Conservation (phyloP, 768 basidiomycete genomes). For the Leccinum imitatum region DNA sequence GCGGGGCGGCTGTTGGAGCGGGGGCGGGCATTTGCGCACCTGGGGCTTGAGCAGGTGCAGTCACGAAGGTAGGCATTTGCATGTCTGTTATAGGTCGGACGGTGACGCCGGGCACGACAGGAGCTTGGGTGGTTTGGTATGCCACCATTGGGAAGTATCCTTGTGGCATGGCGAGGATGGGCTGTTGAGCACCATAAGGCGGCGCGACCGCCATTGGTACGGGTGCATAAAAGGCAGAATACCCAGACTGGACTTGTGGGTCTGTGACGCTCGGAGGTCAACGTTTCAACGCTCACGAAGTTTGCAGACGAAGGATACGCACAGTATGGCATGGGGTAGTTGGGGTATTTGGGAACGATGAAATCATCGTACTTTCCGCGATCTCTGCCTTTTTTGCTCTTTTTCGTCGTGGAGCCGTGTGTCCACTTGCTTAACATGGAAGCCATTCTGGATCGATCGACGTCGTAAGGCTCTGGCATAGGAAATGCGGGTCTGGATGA, state of each 20-base stretch:
- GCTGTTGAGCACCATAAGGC: conserved; percentile 28
- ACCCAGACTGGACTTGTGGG: conserved; percentile 22
- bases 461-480: conserved; percentile 8
- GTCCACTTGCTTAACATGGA: conserved; percentile 21
- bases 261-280: conserved; percentile 22
- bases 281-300: conserved; percentile 14
- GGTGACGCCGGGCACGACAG: conserved; percentile 6
- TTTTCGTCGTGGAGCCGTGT: conserved; percentile 12
- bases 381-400: conserved; percentile 20
- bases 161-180: conserved; percentile 29
- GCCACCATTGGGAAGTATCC: conserved; percentile 27
- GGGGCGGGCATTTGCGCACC: conserved; percentile 10
- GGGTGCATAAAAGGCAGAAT: conserved; percentile 31
- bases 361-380: conserved; percentile 21
- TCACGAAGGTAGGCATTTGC: conserved; percentile 18
- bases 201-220: conserved; percentile 25
- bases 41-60: background rate
- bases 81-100: conserved; percentile 4
- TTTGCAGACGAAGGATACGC: conserved; percentile 6
- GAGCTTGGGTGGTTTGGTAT: conserved; percentile 18
- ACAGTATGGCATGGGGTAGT: conserved; percentile 24
- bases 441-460: background rate
- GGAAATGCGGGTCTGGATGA: conserved; percentile 26
- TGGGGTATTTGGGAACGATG: conserved; percentile 15
- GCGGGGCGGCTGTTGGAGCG: background rate